Evolutionary conservation across 2,329 filamentous ascomycete genomes (phyloP).

Genomic region (Sarocladium kiliense): DNA sequence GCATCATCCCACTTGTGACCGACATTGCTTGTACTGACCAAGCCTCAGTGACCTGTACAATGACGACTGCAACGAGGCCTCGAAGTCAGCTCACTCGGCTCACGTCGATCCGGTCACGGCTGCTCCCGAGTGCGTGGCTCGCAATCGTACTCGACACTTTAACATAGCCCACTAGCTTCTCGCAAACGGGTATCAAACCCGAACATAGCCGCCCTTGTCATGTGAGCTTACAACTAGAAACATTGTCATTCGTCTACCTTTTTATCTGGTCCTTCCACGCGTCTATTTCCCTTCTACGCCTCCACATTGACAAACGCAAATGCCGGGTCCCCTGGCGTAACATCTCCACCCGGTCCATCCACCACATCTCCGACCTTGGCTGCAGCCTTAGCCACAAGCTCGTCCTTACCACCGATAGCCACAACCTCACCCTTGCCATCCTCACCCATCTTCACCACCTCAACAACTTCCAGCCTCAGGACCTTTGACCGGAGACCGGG

Average conservation of each 20-base stretch:
- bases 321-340: constrained; percentile 7
- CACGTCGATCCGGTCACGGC: not conserved
- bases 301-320: constrained; percentile 8
- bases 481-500: constrained; percentile 47
- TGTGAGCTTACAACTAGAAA: not conserved
- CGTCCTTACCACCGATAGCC: constrained; percentile 6
- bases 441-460: constrained; percentile 11
- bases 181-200: no score
- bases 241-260: not conserved
- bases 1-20: not conserved
- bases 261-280: not conserved
- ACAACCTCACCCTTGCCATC: constrained; percentile 11
- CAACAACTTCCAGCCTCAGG: constrained; percentile 10
- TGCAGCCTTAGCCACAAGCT: constrained; percentile 5
- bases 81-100: not conserved
- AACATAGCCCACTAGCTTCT: no score
- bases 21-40: not conserved
- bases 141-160: no score
- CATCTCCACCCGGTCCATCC: constrained; percentile 4
- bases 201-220: no score
- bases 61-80: not conserved
- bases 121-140: not conserved
- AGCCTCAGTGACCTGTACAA: not conserved
- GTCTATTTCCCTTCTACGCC: not conserved
- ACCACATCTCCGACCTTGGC: constrained; percentile 11